Conservation (phyloP, 2,329 filamentous ascomycete genomes). For the Simplicillium aogashimaense region DNA sequence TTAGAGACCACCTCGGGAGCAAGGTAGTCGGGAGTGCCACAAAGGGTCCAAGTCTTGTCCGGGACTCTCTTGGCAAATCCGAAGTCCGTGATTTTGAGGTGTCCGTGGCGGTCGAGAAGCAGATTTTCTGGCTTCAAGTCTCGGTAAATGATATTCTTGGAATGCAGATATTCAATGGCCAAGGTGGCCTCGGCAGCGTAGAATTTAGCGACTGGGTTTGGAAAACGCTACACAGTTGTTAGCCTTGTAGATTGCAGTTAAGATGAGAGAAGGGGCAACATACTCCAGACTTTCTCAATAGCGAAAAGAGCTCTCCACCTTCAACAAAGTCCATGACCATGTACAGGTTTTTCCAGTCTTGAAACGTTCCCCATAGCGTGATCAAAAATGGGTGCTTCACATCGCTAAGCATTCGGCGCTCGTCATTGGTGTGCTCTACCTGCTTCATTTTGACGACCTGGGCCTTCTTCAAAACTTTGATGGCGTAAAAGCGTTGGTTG, state of each 20-base stretch:
- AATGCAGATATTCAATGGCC: constrained; percentile 90
- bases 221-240: constrained; percentile 64
- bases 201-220: constrained; percentile 97
- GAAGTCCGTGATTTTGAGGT: constrained; percentile 96
- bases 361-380: constrained; percentile 96
- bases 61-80: constrained; percentile 97
- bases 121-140: constrained; percentile 95
- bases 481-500: constrained; percentile 94
- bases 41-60: constrained; percentile 98
- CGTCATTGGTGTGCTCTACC: constrained; percentile 98
- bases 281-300: constrained; percentile 87
- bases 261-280: constrained; percentile 16
- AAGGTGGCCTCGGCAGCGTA: constrained; percentile 96
- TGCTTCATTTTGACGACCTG: constrained; percentile 99
- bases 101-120: constrained; percentile 82
- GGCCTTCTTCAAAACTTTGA: constrained; percentile 97
- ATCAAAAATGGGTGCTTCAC: constrained; percentile 98
- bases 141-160: constrained; percentile 92
- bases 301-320: constrained; percentile 91
- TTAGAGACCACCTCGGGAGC: constrained; percentile 97
- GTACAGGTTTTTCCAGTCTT: constrained; percentile 90
- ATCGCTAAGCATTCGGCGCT: constrained; percentile 88
- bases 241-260: not conserved
- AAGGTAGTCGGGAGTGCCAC: constrained; percentile 93
- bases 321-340: constrained; percentile 99